Evolutionary conservation across 129 eudicot species (phyloP).

Genomic region (Calendula officinalis): DNA sequence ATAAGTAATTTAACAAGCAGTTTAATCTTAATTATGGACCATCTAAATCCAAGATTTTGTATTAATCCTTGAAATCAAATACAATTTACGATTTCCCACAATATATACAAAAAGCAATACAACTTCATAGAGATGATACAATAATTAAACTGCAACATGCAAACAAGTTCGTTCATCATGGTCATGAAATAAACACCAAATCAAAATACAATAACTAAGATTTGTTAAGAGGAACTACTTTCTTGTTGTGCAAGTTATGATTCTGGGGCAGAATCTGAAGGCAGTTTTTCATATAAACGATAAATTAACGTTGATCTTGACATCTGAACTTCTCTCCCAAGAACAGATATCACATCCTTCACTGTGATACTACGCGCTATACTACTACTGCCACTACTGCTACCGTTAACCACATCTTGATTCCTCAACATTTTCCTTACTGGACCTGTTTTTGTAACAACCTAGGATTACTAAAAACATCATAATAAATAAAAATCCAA

Average conservation of each 20-base stretch:
- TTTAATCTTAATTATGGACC: no score
- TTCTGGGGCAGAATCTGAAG: conserved; percentile 35
- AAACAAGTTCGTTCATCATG: no score
- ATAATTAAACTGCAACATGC: no score
- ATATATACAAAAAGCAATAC: no score
- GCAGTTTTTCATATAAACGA: conserved; percentile 49
- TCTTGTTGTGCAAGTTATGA: not conserved
- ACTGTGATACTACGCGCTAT: conserved; percentile 49
- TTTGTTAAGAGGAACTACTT: no score
- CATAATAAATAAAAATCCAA: not conserved
- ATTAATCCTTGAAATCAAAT: no score
- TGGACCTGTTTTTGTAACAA: conserved; percentile 30
- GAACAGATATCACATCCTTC: conserved; percentile 73
- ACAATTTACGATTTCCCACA: no score
- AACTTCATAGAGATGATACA: no score
- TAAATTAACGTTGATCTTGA: conserved; percentile 52
- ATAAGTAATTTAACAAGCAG: no score
- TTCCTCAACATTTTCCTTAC: conserved; percentile 41
- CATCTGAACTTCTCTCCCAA: conserved; percentile 83
- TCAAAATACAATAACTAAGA: no score
- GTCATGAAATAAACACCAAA: no score
- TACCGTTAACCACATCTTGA: conserved; percentile 33
- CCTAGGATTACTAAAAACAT: not conserved
- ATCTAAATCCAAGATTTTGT: no score
- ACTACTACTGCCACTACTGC: conserved; percentile 6